Evolutionary conservation across 768 basidiomycete genomes (phyloP), one percentile per base, ranked within the genome.

Genomic region (Plicaturopsis crispa): DNA sequence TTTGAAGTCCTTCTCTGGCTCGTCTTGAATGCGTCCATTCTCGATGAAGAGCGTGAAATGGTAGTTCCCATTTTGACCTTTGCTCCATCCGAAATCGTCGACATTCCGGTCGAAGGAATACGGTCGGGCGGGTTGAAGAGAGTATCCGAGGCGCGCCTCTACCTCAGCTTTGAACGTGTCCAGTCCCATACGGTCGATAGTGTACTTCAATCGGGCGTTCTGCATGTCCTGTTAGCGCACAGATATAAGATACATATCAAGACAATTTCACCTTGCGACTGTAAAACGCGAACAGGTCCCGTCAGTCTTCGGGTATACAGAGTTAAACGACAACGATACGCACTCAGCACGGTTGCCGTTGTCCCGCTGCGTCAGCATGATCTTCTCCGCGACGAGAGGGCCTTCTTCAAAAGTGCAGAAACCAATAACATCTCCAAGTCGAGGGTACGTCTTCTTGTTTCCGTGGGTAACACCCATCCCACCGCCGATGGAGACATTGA

Each of bases 391-490:
- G 4, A 94, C 83, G 42, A 75, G 66, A 50, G 73, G 73, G 38
- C 87, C 92, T 54, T 98, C 83, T 37, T 92, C 89, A 4, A 76
- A 65, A 1, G 84, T 87, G 52, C 90, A 91, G 71, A 98, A 99
- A 36, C 96, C 96, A 44, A 99, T 75, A 33, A 96, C 63, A 51
- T 83, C 82, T 20, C 78, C 91, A 32, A 81, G 60, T 37, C 96
- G 83, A 33, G 96, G 96, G 57, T 98, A 98, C 0, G 96, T 99
- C 70, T 96, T 93, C 70, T 97, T 98, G 72, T 90, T 94, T 23
- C 91, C 91, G 51, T 98, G 94, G 1, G 96, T 98, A 31, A 97
- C 96, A 60, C 96, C 96, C 96, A 99, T 99, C 35, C 96, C 96
- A 49, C 96, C 96, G 40, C 96, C 96, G 31, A 89, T 69, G 12